phyloP scores from a whole-genome alignment of 1,284 basidiomycete genomes.

The Fistulina hepatica region DNA sequence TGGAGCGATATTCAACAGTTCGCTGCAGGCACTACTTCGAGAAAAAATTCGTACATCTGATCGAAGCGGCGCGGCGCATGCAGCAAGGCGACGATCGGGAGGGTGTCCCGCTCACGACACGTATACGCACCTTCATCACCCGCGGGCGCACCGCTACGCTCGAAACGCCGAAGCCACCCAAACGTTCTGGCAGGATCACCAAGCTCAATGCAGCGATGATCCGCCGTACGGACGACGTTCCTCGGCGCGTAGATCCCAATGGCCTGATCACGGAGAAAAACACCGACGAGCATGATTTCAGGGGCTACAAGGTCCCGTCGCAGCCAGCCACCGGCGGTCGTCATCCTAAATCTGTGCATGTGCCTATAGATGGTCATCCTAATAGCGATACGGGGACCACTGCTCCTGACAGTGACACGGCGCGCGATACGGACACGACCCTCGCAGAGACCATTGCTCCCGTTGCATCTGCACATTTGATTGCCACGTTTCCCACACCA shows the following conservation, averaged over 20 bases:
- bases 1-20: constrained; percentile 7
- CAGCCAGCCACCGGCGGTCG: constrained; percentile 9
- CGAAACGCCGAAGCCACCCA: too few relatives aligned
- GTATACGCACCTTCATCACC: constrained; percentile 9
- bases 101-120: constrained; percentile 19
- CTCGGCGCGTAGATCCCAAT: constrained; percentile 76
- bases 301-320: too few relatives aligned
- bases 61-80: constrained; percentile 37
- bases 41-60: constrained; percentile 58
- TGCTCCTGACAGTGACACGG: too few relatives aligned
- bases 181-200: constrained; percentile 15
- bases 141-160: constrained; percentile 6
- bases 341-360: constrained; percentile 14
- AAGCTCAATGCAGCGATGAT: constrained; percentile 77
- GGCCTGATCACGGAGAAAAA: constrained; percentile 57
- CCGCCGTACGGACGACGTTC: constrained; percentile 66
- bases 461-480: too few relatives aligned
- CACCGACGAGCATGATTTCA: too few relatives aligned
- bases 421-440: too few relatives aligned
- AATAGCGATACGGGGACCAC: too few relatives aligned
- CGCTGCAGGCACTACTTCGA: constrained; percentile 60
- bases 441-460: constrained; percentile 6
- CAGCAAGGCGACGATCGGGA: constrained; percentile 12
- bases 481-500: too few relatives aligned
- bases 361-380: too few relatives aligned